These are phyloP conservation scores for Henckelia pumila DNA, from an alignment of 257 asterid genomes.

Conservation along the genomic window DNA sequence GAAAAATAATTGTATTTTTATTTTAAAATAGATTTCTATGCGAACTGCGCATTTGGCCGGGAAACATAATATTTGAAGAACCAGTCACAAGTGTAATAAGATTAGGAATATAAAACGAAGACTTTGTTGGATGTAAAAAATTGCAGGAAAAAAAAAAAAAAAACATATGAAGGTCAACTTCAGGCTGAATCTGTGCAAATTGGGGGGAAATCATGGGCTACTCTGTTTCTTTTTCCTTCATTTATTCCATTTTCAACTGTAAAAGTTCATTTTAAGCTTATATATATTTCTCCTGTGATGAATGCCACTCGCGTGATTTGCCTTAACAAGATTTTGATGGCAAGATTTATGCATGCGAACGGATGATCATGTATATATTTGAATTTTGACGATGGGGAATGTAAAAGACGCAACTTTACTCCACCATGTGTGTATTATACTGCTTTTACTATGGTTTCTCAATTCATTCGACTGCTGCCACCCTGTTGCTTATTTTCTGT, in stretches of 20 bases:
- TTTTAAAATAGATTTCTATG: too few species aligned
- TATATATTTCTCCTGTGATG: neutral
- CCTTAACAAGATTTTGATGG: neutral
- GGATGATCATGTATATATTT: neutral
- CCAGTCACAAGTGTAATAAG: neutral
- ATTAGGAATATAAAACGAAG: neutral
- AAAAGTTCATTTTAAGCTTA: neutral
- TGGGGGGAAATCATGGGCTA: neutral
- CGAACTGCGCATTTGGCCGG: neutral
- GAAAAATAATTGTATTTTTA: too few species aligned
- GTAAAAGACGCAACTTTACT: neutral
- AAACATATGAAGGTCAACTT: neutral
- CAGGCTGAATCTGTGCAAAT: neutral
- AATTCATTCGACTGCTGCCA: neutral
- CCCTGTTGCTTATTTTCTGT: neutral
- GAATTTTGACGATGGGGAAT: neutral
- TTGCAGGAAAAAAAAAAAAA: neutral
- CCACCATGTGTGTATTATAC: neutral
- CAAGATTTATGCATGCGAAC: neutral
- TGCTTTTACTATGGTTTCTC: neutral
- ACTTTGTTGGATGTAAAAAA: neutral
- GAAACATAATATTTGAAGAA: neutral
- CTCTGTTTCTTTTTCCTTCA: too few species aligned
- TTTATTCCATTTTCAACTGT: neutral
- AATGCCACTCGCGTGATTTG: neutral